A percentile compares a stretch with the other conserved stretches of the same genome.
These are phyloP conservation scores for Platanthera guangdongensis DNA, from an alignment of 106 monocot species.

Conservation along the genomic window DNA sequence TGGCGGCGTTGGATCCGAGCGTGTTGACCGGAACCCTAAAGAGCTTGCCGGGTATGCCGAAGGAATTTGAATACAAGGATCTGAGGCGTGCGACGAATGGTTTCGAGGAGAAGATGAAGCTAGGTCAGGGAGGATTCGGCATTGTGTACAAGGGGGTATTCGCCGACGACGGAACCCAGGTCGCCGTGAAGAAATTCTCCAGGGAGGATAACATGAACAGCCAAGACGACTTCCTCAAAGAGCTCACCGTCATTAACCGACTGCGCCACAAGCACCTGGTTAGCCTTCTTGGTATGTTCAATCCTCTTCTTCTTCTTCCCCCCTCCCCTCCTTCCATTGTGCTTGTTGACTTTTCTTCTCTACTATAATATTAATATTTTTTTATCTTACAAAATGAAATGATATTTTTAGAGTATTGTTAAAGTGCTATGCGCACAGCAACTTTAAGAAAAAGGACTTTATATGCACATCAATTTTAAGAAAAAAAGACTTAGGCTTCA, in stretches of 20 bases:
- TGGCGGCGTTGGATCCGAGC: constrained; percentile 12
- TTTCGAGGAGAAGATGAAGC: constrained; percentile 55
- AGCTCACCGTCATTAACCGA: constrained; percentile 89
- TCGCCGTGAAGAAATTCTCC: constrained; percentile 83
- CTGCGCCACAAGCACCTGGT: constrained; percentile 82
- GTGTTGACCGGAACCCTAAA: constrained; percentile 15
- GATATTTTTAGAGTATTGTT: no score
- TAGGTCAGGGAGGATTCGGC: constrained; percentile 70
- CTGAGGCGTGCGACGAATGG: constrained; percentile 53
- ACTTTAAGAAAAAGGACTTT: no score
- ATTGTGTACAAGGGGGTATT: constrained; percentile 60
- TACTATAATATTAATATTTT: no score
- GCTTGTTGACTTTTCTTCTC: background rate
- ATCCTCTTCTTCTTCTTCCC: background rate
- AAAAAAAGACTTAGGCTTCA: no score
- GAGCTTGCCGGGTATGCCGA: constrained; percentile 59
- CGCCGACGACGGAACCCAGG: constrained; percentile 19
- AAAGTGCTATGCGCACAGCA: no score
- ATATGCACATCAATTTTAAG: no score
- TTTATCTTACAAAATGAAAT: no score
- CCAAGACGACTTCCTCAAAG: constrained; percentile 73
- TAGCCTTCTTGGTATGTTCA: constrained; percentile 44
- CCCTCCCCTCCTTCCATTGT: background rate
- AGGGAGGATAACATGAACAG: constrained; percentile 37
- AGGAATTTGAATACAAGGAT: constrained; percentile 62